Evolutionary conservation across 1,139 yeast species (phyloP).

Genomic region (Suhomyces bokatorum): DNA sequence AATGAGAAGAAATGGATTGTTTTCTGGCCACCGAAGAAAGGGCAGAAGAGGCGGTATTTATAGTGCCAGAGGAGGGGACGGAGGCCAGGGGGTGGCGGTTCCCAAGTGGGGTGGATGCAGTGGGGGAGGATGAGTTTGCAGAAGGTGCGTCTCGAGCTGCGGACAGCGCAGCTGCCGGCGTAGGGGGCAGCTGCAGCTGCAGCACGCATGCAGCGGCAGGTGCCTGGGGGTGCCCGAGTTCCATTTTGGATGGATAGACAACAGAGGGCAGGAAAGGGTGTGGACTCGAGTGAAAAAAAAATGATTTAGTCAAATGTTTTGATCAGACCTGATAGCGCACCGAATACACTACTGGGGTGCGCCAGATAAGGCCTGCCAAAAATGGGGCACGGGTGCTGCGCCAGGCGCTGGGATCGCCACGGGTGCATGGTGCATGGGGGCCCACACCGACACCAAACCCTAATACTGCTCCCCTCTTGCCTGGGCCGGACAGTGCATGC

Average conservation of each 20-base stretch:
- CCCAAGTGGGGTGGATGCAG: neutral
- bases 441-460: neutral
- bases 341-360: neutral
- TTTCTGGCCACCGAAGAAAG: constrained; percentile 3
- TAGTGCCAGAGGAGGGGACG: neutral
- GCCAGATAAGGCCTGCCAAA: neutral
- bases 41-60: neutral
- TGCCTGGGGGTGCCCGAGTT: constrained; percentile 4
- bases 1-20: constrained; percentile 6
- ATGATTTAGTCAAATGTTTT: constrained; percentile 6
- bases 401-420: neutral
- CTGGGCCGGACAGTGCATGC: neutral
- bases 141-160: neutral
- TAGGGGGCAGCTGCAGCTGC: neutral
- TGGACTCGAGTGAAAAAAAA: constrained; percentile 3
- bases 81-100: neutral
- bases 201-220: neutral
- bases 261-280: neutral
- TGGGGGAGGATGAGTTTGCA: neutral
- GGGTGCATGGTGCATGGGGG: neutral
- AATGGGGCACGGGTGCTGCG: neutral
- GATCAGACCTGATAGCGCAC: constrained; percentile 3
- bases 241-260: constrained; percentile 4
- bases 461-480: neutral
- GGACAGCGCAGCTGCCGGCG: neutral